Evolutionary conservation across 208 protist species (phyloP), one percentile per base, ranked within the genome.

Genomic region (Trypanosomatidae sp.): DNA sequence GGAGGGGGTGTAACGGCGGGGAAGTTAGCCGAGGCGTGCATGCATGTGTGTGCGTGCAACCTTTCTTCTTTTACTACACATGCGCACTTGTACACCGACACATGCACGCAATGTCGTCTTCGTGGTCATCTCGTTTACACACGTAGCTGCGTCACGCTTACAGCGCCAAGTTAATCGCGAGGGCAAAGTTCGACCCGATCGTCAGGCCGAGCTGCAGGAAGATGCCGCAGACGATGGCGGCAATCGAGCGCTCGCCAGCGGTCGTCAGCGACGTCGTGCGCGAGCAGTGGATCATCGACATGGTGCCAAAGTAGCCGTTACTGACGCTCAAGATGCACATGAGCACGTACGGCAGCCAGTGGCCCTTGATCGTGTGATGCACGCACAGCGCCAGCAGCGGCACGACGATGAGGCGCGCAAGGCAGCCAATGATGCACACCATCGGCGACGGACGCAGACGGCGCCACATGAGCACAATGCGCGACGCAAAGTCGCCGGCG

Each of bases 271-370:
- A 58, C 8, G 66, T 53, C 4, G 57, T 68, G 24, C 57, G 49
- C 11, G 78, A 57, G 38, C 62, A 67, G 49, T 77, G 57, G 45
- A 93, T 80, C 63, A 72, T 68, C 5, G 66, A 40, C 66, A 87
- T 72, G 22, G 60, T 60, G 19, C 67, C 74, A 44, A 75, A 73
- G 61, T 80, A 93, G 23, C 85, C 85, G 54, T 82, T 88, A n/a
- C 75, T 71, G 21, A 88, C 28, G 26, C 71, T 61, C 19, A 71
- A 33, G 22, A 80, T 16, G 16, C 64, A 19, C 20, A 65, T 70
- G 26, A 87, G 48, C 22, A 87, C 46, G 52, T 72, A 76, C n/a
- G 76, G 66, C 21, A 81, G 13, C 16, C 51, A 46, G 13, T 47
- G 28, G 19, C 67, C 61, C 18, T 27, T 19, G 42, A 90, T 82